Evolutionary conservation across 805 yeast genomes (phyloP).

Genomic region (Wickerhamiella galacta): DNA sequence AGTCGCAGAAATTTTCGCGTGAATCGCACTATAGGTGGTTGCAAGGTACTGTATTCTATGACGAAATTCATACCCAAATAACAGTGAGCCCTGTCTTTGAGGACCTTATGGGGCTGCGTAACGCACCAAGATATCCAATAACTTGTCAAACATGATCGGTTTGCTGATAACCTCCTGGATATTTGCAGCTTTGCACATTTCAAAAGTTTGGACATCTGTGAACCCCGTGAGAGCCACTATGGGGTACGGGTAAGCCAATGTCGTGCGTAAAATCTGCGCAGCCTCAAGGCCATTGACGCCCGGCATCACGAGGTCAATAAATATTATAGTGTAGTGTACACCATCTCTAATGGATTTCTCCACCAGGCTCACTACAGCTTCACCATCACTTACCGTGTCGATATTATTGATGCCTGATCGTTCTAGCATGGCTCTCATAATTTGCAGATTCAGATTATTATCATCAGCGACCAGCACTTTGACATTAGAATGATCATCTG

Average conservation of each 20-base stretch:
- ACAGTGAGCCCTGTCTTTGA: no score
- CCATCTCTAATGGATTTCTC: constrained; percentile 27
- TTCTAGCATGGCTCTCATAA: constrained; percentile 64
- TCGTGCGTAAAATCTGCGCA: constrained; percentile 36
- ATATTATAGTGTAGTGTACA: constrained; percentile 22
- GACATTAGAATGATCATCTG: constrained; percentile 3
- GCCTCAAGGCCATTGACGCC: constrained; percentile 18
- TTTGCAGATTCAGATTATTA: constrained; percentile 83
- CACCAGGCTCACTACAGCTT: constrained; percentile 62
- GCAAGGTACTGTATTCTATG: no score
- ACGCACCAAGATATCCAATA: constrained; percentile 38
- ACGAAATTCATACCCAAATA: no score
- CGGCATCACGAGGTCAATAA: constrained; percentile 21
- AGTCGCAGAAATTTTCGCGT: no score
- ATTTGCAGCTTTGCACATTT: constrained; percentile 62
- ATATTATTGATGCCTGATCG: constrained; percentile 60
- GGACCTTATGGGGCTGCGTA: constrained; percentile 16
- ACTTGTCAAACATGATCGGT: constrained; percentile 62
- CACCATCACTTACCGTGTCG: constrained; percentile 73
- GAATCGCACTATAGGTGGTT: no score
- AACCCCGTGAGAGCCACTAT: constrained; percentile 87
- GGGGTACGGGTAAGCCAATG: constrained; percentile 48
- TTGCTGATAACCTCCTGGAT: constrained; percentile 79
- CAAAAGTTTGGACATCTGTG: constrained; percentile 74
- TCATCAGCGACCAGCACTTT: constrained; percentile 76